Base-by-base conservation (phyloP, 2,329 filamentous ascomycete species). In the Xylariaceae sp. region DNA sequence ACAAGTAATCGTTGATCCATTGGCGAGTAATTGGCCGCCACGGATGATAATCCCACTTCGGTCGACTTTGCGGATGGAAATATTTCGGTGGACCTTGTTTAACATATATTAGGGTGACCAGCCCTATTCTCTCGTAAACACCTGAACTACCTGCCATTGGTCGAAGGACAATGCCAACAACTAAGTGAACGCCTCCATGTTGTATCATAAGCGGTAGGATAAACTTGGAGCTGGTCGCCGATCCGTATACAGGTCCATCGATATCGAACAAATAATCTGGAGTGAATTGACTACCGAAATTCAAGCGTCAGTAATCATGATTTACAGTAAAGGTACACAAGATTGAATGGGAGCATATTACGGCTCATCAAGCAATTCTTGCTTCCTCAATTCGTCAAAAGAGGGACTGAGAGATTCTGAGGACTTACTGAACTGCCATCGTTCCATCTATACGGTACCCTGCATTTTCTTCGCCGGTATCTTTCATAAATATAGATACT, bases 151-250 rank as follows among this genome's bases (percentile, higher is more conserved):
- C 23, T 13, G n/a, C 21, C 11, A 6, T 36, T 24, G 42, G 26
- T 23, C 29, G 36, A 18, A 42, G 11, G 3, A 42, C 50, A 16
- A 47, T 47, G 20, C 50, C 42, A n/a, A 47, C 35, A 9, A 41
- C 50, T 13, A 47, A 23, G 21, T 53, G 26, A n/a, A 41, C n/a
- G 11, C 42, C 50, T 23, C 50, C 42, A 7, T 47, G 35, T 30
- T 53, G 50, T 35, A 53, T 46, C 50, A 53, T 53, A n/a, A 53
- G 29, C 3, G 50, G 50, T 6, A 47, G 18, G 36, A 53, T 47
- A 24, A 41, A 53, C 6, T 36, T 53, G 2, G 37, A 2, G 42
- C 42, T 20, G 5, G 42, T 29, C 16, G 50, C 42, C 10, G 35
- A 42, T 8, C 50, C 50, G 11, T 53, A 53, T 6, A 53, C 21